Conservation (phyloP, 805 yeast species). For the Lipomyces yamanashiensis region DNA sequence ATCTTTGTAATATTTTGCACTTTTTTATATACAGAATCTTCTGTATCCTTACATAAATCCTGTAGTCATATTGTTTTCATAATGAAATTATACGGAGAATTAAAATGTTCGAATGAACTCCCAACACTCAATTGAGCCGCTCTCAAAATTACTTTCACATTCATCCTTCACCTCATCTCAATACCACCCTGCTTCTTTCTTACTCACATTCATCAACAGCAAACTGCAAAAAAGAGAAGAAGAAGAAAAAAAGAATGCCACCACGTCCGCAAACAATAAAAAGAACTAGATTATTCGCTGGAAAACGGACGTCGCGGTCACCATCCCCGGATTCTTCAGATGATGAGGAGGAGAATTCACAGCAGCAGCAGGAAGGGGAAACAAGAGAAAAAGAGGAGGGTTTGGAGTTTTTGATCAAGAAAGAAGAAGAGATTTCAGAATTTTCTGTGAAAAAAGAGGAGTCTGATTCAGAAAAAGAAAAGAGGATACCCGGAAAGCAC, state of each 20-base stretch:
- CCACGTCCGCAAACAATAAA: slow-evolving; percentile 8
- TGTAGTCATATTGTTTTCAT: too few species aligned
- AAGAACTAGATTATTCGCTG: slow-evolving; percentile 26
- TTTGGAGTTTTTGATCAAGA: too few species aligned
- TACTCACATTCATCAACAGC: too few species aligned
- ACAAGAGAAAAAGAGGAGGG: background rate
- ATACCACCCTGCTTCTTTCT: too few species aligned
- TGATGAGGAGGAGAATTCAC: background rate
- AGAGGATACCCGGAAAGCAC: background rate
- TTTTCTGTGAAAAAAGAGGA: background rate
- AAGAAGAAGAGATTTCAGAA: background rate
- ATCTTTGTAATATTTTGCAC: too few species aligned
- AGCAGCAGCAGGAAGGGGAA: background rate
- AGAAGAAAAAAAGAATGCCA: background rate
- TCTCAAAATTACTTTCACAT: too few species aligned
- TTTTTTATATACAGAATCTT: too few species aligned
- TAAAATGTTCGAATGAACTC: too few species aligned
- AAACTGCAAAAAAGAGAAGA: background rate
- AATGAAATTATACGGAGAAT: too few species aligned
- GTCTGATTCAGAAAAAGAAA: background rate
- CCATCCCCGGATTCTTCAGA: slow-evolving; percentile 25
- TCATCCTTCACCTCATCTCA: too few species aligned
- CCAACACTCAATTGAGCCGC: too few species aligned
- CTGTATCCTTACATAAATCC: too few species aligned
- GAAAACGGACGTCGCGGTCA: slow-evolving; percentile 30